Evolutionary conservation across 805 yeast species (phyloP), one percentile per base, ranked within the genome.

Genomic region (Candida tammaniensis): DNA sequence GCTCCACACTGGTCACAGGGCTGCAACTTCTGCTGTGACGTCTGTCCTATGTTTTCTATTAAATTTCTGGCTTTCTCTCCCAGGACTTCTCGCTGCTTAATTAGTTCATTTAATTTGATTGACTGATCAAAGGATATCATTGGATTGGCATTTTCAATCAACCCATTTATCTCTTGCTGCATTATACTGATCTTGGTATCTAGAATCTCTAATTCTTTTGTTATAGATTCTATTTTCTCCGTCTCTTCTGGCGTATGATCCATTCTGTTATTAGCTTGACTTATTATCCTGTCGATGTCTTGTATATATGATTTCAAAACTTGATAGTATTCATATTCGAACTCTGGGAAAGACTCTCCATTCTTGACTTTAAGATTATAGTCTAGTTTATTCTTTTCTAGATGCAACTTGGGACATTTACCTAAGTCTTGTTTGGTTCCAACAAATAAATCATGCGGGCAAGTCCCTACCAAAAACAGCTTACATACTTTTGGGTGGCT

Each of bases 1-100:
- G 95, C 95, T 1, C 95, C 96, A 60, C 98, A 89, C 1, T 78
- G 79, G 43, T 78, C 84, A 59, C 98, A 89, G 1, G 86, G 95
- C 56, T 88, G 96, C 29, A 89, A 66, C 55, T 86, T 86, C 50
- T 89, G 97, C 51, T 85, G 95, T 1, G 93, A 86, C 9, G 88
- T 75, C 47, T 86, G 91, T 2, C 94, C 93, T 6, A 82, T 70
- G 49, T 77, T 80, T 38, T 86, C 95, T 10, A 80, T 72, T 5
- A 83, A 59, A 17, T 65, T 70, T 26, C 82, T 61, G 4, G 83
- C 79, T 31, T 70, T 73, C 33, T 73, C 75, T 1, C 81, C 76
- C 12, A 78, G 60, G 13, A 54, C 52, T 18, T 70, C 75, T 45
- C 88, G 63, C 43, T 75, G 71, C 24, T 61, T 62, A 40, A 50